Base-by-base conservation (phyloP, 2,329 filamentous ascomycete genomes). In the Akanthomyces lecanii region DNA sequence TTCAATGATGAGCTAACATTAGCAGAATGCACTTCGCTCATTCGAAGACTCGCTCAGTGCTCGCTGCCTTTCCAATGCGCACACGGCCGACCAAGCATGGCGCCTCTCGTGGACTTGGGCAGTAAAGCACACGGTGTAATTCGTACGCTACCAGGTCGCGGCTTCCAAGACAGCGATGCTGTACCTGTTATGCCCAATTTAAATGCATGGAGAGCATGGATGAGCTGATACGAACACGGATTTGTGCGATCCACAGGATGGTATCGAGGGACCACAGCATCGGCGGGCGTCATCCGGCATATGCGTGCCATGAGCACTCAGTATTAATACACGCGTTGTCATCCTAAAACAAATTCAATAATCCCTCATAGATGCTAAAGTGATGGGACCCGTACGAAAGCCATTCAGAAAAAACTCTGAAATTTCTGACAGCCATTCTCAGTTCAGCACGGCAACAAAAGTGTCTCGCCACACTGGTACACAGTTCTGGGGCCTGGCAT, bases 41-140 rank as follows among this genome's bases (percentile, higher is more conserved):
- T 94, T 0, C 65, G 61, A 1, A 79, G 79, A 3, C 75, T 95
- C n/a, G 81, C 82, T 0, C 71, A 69, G 0, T 92, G 89, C 67
- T 80, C 79, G 0, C 91, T 94, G 65, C 91, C 91, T 0, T 95
- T 95, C 67, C 88, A 91, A 71, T 96, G 91, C 74, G 91, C 91
- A 1, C 91, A 96, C 77, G 91, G 91, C 0, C 79, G 87, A 60
- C 86, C 86, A 1, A 86, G 84, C 40, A 84, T 89, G 81, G 81
- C 83, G 6, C 87, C 87, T 2, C 65, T 89, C n/a, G 73, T 87
- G 4, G 81, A 85, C 65, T 64, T 87, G 36, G 79, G 79, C 1
- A 44, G 66, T 2, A 67, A 64, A 14, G 38, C 40, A 18, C 18
- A 10, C 16, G 14, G 52, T 33, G 30, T 16, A 18, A n/a, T 63